Conservation (phyloP, 345 rosid genomes). For the Mangifera indica region DNA sequence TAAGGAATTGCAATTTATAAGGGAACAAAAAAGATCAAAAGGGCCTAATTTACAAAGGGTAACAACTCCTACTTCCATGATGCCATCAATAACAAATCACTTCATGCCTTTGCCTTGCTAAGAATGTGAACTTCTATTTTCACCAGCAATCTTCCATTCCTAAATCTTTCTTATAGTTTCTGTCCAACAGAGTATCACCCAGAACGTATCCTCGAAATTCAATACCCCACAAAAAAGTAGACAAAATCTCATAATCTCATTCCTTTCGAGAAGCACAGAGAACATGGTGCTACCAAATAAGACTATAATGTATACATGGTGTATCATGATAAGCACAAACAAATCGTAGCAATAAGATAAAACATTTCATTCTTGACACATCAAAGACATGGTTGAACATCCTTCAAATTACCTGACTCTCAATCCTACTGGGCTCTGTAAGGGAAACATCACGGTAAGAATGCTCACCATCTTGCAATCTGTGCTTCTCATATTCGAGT, state of each 20-base stretch:
- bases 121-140: not conserved
- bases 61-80: not conserved
- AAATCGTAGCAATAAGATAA: constrained; percentile 5
- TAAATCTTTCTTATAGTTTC: not conserved
- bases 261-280: not conserved
- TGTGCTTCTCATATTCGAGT: constrained; percentile 64
- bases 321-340: not conserved
- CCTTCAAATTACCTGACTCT: constrained; percentile 43
- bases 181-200: not conserved
- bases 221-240: not conserved
- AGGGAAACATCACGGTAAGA: constrained; percentile 37
- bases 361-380: not conserved
- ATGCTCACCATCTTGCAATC: constrained; percentile 50
- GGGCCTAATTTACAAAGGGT: not conserved
- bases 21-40: not conserved
- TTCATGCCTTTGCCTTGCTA: not conserved
- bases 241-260: not conserved
- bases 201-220: not conserved
- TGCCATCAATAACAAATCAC: not conserved
- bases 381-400: not conserved
- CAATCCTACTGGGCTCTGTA: constrained; percentile 41
- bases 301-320: not conserved
- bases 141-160: not conserved
- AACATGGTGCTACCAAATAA: not conserved
- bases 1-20: not conserved